phyloP scores from a whole-genome alignment of 208 protist species.

The Leishmania arabica region DNA sequence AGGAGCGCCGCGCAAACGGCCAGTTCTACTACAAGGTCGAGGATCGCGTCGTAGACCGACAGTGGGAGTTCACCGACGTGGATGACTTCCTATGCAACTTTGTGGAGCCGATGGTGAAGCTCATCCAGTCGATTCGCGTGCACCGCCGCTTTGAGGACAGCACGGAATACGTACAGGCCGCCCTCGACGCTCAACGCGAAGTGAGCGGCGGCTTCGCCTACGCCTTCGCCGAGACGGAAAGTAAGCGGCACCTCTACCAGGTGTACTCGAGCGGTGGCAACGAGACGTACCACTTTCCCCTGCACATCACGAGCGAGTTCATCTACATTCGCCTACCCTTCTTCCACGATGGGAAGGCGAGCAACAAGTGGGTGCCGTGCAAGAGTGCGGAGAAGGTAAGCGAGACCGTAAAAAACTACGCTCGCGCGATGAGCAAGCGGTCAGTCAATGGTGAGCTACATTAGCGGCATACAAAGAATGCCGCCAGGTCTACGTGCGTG shows the following conservation, averaged over 20 bases:
- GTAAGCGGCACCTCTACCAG: slow-evolving; percentile 55
- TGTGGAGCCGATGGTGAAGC: slow-evolving; percentile 61
- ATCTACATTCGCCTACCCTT: slow-evolving; percentile 83
- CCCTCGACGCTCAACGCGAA: slow-evolving; percentile 57
- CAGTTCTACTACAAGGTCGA: slow-evolving; percentile 69
- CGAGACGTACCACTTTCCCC: slow-evolving; percentile 59
- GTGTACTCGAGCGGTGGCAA: slow-evolving; percentile 56
- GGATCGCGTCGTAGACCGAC: slow-evolving; percentile 49
- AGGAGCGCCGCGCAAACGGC: slow-evolving; percentile 66
- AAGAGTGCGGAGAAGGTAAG: slow-evolving; percentile 81
- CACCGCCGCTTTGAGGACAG: slow-evolving; percentile 76
- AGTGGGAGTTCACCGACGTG: slow-evolving; percentile 69
- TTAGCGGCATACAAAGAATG: neutral
- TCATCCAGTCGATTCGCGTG: slow-evolving; percentile 46
- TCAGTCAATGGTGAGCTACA: neutral
- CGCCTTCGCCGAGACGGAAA: slow-evolving; percentile 69
- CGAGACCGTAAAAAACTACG: slow-evolving; percentile 75
- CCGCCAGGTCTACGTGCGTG: neutral
- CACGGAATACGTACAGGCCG: slow-evolving; percentile 48
- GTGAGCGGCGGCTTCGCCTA: slow-evolving; percentile 59
- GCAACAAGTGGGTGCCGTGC: slow-evolving; percentile 71
- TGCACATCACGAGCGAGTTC: slow-evolving; percentile 69
- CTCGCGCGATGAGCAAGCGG: slow-evolving; percentile 27
- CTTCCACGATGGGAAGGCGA: slow-evolving; percentile 26
- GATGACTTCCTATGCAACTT: slow-evolving; percentile 80